phyloP scores from a whole-genome alignment of 306 rosid species.

The Cucurbita pepo region DNA sequence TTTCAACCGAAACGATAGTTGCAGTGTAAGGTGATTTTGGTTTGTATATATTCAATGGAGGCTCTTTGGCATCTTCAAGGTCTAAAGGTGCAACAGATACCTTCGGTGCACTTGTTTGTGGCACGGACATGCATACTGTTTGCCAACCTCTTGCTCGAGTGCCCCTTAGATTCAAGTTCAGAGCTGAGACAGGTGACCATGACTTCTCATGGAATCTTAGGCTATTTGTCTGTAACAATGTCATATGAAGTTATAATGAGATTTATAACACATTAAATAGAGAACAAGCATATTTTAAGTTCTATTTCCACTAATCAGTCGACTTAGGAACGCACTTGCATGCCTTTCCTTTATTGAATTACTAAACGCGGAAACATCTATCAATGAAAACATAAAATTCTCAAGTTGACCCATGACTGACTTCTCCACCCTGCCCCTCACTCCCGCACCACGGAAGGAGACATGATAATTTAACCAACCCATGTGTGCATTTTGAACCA shows the following conservation, averaged over 20 bases:
- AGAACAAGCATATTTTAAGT: too few relatives aligned
- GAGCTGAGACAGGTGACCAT: slow-evolving; percentile 30
- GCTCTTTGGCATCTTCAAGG: slow-evolving; percentile 57
- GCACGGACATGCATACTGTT: slow-evolving; percentile 72
- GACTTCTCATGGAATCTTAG: slow-evolving; percentile 40
- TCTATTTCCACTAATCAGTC: too few relatives aligned
- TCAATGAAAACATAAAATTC: too few relatives aligned
- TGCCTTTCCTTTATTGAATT: too few relatives aligned
- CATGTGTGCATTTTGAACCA: neutral
- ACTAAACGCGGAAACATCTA: too few relatives aligned
- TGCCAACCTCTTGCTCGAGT: slow-evolving; percentile 17
- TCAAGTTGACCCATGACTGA: too few relatives aligned
- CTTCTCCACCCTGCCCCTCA: too few relatives aligned
- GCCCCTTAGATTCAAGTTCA: slow-evolving; percentile 37
- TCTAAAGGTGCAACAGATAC: slow-evolving; percentile 50
- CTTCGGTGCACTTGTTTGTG: slow-evolving; percentile 63
- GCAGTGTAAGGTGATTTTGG: slow-evolving; percentile 88
- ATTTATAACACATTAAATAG: neutral
- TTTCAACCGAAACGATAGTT: slow-evolving; percentile 85
- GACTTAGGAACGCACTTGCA: too few relatives aligned
- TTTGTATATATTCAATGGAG: slow-evolving; percentile 70
- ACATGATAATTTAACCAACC: neutral
- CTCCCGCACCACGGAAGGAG: neutral
- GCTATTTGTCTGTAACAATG: slow-evolving; percentile 31
- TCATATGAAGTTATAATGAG: neutral